phyloP scores from a whole-genome alignment of 2,329 filamentous ascomycete species.

The Fonsecaea monophora region DNA sequence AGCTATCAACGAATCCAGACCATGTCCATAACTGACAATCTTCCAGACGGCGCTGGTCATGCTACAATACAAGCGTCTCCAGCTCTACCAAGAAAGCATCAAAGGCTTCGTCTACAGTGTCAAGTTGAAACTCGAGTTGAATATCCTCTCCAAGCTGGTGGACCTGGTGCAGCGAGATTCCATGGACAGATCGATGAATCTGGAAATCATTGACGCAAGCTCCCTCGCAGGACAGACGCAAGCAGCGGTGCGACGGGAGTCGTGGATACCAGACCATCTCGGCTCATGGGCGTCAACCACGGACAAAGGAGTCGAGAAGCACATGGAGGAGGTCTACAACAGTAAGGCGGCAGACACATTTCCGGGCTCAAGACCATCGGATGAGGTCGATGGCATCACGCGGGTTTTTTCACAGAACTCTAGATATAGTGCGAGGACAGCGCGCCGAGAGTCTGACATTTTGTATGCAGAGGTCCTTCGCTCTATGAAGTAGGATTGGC shows the following conservation, averaged over 20 bases:
- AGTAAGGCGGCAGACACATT: neutral
- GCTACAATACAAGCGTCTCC: constrained; percentile 52
- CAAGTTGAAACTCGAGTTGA: constrained; percentile 58
- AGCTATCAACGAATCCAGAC: constrained; percentile 1
- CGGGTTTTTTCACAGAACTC: constrained; percentile 13
- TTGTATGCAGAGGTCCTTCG: constrained; percentile 28
- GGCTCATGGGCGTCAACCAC: neutral
- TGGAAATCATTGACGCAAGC: constrained; percentile 27
- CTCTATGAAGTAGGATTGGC: constrained; percentile 80
- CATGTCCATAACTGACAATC: constrained; percentile 10
- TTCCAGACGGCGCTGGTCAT: constrained; percentile 48
- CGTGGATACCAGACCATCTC: neutral
- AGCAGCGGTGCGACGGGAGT: constrained; percentile 16
- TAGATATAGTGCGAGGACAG: constrained; percentile 4
- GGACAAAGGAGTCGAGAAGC: neutral
- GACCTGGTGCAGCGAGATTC: constrained; percentile 44
- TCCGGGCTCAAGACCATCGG: neutral
- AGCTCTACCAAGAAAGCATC: constrained; percentile 55
- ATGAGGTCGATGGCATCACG: constrained; percentile 7
- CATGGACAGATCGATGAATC: constrained; percentile 24
- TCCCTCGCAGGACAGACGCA: constrained; percentile 17
- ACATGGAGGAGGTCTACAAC: constrained; percentile 7
- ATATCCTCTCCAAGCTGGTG: constrained; percentile 55
- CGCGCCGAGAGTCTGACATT: constrained; percentile 21
- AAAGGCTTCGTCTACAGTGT: constrained; percentile 57